These are phyloP conservation scores for Salix udensis DNA, from an alignment of 345 rosid species.

Conservation along the genomic window DNA sequence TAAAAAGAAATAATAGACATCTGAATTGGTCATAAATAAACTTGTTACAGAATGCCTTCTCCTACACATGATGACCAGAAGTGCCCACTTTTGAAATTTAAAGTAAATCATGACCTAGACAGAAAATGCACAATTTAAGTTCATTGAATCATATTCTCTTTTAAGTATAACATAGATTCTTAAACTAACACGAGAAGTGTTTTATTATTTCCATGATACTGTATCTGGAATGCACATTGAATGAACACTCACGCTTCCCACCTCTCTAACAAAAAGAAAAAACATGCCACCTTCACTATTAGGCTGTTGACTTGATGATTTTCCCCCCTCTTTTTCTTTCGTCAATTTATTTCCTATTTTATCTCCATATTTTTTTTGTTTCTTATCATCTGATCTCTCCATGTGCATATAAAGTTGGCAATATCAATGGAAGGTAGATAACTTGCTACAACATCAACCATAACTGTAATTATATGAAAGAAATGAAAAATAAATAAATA, in stretches of 20 bases:
- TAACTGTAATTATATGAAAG: background rate
- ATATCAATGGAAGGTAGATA: background rate
- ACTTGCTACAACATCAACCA: background rate
- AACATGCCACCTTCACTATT: no score
- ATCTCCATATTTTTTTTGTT: background rate
- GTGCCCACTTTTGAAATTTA: background rate
- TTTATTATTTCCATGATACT: no score
- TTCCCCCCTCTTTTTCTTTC: background rate
- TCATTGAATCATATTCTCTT: no score
- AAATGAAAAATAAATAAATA: conserved; percentile 9
- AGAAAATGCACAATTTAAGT: background rate
- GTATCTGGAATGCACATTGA: no score
- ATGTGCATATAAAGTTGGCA: background rate
- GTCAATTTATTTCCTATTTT: background rate
- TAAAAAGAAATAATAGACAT: background rate
- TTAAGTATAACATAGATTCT: no score
- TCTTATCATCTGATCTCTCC: background rate
- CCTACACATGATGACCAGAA: background rate
- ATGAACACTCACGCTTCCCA: no score
- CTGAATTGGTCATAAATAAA: background rate
- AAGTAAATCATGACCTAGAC: background rate
- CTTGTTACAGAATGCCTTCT: background rate
- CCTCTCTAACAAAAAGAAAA: no score
- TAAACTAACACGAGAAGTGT: no score
- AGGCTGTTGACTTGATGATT: background rate